These are phyloP conservation scores for Mycothermus thermophilus DNA, from an alignment of 495 filamentous ascomycete genomes.

Conservation along the genomic window DNA sequence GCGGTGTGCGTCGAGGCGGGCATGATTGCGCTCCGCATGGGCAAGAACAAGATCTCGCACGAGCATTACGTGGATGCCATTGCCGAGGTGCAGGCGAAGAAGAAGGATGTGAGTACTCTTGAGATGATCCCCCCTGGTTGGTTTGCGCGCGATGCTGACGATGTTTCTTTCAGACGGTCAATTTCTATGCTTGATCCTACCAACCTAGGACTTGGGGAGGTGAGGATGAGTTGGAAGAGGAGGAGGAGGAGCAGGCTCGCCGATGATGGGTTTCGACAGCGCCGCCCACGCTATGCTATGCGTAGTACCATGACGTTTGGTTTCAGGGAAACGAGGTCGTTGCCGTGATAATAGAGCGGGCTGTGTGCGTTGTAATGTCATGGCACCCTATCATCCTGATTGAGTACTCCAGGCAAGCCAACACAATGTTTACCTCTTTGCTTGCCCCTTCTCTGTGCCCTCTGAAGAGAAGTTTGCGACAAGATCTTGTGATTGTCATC, in stretches of 20 bases:
- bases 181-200: constrained; percentile 44
- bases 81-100: constrained; percentile 92
- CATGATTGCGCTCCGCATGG: constrained; percentile 93
- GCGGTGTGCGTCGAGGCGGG: constrained; percentile 97
- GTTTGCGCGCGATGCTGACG: constrained; percentile 16
- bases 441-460: too few relatives aligned
- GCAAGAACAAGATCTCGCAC: constrained; percentile 85
- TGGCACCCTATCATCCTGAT: neutral
- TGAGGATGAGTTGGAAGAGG: too few relatives aligned
- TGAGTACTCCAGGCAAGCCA: too few relatives aligned
- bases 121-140: neutral
- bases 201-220: neutral
- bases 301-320: too few relatives aligned
- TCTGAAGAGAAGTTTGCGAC: too few relatives aligned
- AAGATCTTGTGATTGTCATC: too few relatives aligned
- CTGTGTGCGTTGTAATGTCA: constrained; percentile 6
- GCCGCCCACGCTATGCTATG: too few relatives aligned
- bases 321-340: constrained; percentile 7
- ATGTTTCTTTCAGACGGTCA: constrained; percentile 34
- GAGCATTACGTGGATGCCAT: constrained; percentile 99
- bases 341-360: constrained; percentile 6
- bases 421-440: too few relatives aligned
- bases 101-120: constrained; percentile 59
- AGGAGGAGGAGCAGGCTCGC: too few relatives aligned
- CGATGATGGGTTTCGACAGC: too few relatives aligned